These are phyloP conservation scores for Sclerotinia minor DNA, from an alignment of 2,329 filamentous ascomycete genomes.

Conservation along the genomic window DNA sequence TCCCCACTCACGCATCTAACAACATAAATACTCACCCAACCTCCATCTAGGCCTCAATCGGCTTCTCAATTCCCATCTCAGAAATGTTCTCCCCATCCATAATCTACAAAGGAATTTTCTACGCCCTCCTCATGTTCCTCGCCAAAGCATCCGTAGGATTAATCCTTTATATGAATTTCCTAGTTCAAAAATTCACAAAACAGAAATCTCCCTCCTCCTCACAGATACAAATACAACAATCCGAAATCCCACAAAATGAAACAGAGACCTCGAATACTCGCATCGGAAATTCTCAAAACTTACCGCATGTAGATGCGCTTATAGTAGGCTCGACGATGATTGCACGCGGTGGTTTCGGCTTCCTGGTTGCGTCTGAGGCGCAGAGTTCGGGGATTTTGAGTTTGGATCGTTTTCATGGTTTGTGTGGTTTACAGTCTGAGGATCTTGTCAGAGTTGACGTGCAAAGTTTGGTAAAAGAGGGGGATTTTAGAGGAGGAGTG, in stretches of 20 bases:
- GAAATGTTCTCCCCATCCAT: conserved; percentile 46
- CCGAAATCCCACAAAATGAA: not conserved
- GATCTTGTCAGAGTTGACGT: not conserved
- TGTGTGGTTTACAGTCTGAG: not conserved
- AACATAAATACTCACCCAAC: too few relatives aligned
- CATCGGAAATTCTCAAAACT: not conserved
- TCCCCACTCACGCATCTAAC: not conserved
- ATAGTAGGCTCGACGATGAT: conserved; percentile 58
- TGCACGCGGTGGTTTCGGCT: conserved; percentile 75
- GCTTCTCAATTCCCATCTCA: conserved; percentile 19
- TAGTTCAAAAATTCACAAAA: not conserved
- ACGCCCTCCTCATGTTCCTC: conserved; percentile 43
- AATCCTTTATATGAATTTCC: conserved; percentile 31
- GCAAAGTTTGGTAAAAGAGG: not conserved
- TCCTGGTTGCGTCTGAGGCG: conserved; percentile 70
- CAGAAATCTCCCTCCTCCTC: not conserved
- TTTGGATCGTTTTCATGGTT: not conserved
- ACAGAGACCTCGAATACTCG: too few relatives aligned
- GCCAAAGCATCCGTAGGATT: conserved; percentile 55
- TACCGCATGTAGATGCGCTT: conserved; percentile 29
- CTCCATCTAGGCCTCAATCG: conserved; percentile 18
- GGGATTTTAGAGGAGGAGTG: not conserved
- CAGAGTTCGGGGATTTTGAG: conserved; percentile 49
- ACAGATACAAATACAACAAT: not conserved
- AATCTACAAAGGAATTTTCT: conserved; percentile 60